Conservation (phyloP, 176 grass and related monocot species). For the Zoysia pacifica region DNA sequence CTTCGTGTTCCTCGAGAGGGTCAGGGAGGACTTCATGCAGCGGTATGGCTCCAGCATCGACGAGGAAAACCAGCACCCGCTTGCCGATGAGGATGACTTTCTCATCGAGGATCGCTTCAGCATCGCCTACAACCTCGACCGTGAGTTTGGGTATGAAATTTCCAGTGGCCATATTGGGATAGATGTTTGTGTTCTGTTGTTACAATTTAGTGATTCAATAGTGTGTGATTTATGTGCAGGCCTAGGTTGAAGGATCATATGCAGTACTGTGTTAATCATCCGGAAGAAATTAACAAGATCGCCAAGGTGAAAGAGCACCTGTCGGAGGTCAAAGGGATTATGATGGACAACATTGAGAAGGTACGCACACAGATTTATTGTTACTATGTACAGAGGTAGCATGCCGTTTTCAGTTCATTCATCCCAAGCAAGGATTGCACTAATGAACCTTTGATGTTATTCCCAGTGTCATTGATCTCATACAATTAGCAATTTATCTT, state of each 20-base stretch:
- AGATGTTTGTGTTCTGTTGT: too few species aligned
- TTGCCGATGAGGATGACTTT: conserved; percentile 88
- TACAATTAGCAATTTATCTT: background rate
- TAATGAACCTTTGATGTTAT: background rate
- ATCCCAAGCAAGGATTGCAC: background rate
- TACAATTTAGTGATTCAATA: background rate
- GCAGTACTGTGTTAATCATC: conserved; percentile 88
- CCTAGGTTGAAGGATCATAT: conserved; percentile 87
- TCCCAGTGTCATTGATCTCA: background rate
- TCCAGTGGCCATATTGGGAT: too few species aligned
- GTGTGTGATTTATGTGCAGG: conserved; percentile 34
- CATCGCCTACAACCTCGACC: conserved; percentile 91
- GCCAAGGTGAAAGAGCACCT: conserved; percentile 93
- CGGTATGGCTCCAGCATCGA: conserved; percentile 73
- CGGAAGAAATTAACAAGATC: conserved; percentile 94
- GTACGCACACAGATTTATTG: conserved; percentile 28
- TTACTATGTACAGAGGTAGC: background rate
- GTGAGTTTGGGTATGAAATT: conserved; percentile 71
- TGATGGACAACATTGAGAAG: conserved; percentile 99
- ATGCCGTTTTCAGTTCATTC: background rate
- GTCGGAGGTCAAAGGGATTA: conserved; percentile 89
- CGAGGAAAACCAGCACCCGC: conserved; percentile 62
- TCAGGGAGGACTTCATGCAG: conserved; percentile 95
- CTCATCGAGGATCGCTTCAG: conserved; percentile 87
- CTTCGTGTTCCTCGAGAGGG: conserved; percentile 87